A percentile compares a stretch with the other conserved stretches of the same genome.
Evolutionary conservation across 2,329 filamentous ascomycete genomes (phyloP).

Genomic region (Ambrosiella xylebori): DNA sequence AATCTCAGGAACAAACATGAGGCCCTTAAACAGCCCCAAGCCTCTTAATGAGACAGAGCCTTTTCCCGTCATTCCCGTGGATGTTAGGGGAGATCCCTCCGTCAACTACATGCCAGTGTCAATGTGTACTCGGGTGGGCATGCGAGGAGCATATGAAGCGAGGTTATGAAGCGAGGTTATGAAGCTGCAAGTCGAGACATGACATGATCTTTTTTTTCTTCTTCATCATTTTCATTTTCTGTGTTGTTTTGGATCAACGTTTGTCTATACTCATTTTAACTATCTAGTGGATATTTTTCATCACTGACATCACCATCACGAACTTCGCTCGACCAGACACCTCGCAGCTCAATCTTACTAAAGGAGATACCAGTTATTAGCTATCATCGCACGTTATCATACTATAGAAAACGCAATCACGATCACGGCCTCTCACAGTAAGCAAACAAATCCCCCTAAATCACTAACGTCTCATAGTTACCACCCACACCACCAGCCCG

Average conservation of each 20-base stretch:
- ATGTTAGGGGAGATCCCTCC: not conserved
- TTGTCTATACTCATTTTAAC: too few species aligned
- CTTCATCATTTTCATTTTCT: not conserved
- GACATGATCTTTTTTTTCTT: not conserved
- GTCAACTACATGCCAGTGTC: constrained; percentile 7
- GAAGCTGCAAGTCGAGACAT: not conserved
- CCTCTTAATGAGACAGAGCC: not conserved
- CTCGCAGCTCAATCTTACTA: too few species aligned
- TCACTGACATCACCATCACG: too few species aligned
- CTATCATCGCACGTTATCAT: too few species aligned
- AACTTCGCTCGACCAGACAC: too few species aligned
- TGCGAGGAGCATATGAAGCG: not conserved
- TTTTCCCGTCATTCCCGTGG: not conserved
- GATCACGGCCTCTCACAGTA: too few species aligned
- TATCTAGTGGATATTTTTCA: too few species aligned
- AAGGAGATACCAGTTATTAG: too few species aligned
- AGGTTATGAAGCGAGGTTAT: not conserved
- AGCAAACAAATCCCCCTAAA: too few species aligned
- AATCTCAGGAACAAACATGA: too few species aligned
- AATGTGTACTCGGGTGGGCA: not conserved
- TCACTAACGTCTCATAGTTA: too few species aligned
- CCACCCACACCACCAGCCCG: not conserved
- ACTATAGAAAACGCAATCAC: too few species aligned
- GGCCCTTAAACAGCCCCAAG: not conserved
- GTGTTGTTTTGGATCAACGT: not conserved